Conservation (phyloP, 352 stramenopile genomes). For the Phytophthora colocasiae region DNA sequence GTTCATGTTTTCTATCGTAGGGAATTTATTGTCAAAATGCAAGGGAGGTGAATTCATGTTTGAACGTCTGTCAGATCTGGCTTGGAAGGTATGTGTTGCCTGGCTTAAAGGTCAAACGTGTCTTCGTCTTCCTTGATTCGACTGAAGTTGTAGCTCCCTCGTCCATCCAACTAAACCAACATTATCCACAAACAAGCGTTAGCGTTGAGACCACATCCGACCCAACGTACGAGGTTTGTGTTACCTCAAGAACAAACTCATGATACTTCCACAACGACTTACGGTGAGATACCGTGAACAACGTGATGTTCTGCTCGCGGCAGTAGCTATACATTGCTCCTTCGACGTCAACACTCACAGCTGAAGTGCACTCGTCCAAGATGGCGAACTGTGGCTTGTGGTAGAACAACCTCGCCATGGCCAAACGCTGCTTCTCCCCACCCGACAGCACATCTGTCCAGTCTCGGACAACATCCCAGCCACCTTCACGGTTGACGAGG, state of each 20-base stretch:
- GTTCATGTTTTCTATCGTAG: slow-evolving; percentile 5
- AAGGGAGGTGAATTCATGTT: not conserved
- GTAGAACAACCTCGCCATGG: slow-evolving; percentile 91
- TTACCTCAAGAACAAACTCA: slow-evolving; percentile 81
- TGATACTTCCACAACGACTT: slow-evolving; percentile 93
- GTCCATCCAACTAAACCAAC: not conserved
- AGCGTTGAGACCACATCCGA: not conserved
- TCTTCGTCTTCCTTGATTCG: not conserved
- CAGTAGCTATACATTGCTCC: slow-evolving; percentile 88
- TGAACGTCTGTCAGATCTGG: too few relatives aligned
- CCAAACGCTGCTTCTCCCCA: slow-evolving; percentile 92
- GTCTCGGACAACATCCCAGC: slow-evolving; percentile 85
- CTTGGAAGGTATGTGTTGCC: not conserved
- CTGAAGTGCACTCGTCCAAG: slow-evolving; percentile 89
- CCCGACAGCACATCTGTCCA: slow-evolving; percentile 90
- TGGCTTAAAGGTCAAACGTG: not conserved
- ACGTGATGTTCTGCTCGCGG: slow-evolving; percentile 89
- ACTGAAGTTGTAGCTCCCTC: not conserved
- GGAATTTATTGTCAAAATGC: slow-evolving; percentile 7
- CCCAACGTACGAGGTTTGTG: not conserved
- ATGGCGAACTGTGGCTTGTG: slow-evolving; percentile 92
- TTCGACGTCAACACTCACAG: slow-evolving; percentile 89
- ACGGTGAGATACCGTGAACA: slow-evolving; percentile 92
- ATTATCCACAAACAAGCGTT: not conserved
- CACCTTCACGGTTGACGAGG: slow-evolving; percentile 74